phyloP scores from a whole-genome alignment of 805 yeast genomes.

The Ogataea naganishii region DNA sequence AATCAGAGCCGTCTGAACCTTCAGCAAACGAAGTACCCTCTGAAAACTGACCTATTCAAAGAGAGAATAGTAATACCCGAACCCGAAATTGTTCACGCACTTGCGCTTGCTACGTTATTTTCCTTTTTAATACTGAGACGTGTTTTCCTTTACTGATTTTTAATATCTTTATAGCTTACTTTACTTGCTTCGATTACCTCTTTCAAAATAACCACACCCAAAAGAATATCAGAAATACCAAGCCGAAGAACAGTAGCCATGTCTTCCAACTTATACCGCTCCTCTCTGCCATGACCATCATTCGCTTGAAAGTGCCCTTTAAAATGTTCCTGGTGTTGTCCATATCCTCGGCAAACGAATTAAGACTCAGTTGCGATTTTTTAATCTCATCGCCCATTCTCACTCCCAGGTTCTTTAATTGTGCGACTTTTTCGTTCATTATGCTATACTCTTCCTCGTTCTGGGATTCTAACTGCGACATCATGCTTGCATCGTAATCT shows the following conservation, averaged over 20 bases:
- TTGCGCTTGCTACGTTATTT: too few relatives aligned
- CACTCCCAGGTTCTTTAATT: constrained; percentile 45
- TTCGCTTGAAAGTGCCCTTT: constrained; percentile 42
- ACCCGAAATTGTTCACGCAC: too few relatives aligned
- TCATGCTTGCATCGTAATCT: constrained; percentile 41
- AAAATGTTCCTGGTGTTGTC: constrained; percentile 29
- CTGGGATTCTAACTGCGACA: constrained; percentile 59
- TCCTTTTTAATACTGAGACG: too few relatives aligned
- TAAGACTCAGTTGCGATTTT: constrained; percentile 18
- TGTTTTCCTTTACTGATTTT: too few relatives aligned
- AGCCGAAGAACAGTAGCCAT: constrained; percentile 43
- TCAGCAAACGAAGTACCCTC: too few relatives aligned
- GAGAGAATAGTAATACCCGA: too few relatives aligned
- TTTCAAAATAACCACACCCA: constrained; percentile 27
- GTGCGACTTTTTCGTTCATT: constrained; percentile 44
- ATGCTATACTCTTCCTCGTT: constrained; percentile 48
- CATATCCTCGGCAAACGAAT: constrained; percentile 21
- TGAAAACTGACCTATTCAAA: too few relatives aligned
- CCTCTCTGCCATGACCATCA: constrained; percentile 56
- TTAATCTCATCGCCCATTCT: constrained; percentile 60
- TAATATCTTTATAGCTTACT: too few relatives aligned
- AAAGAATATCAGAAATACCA: constrained; percentile 36
- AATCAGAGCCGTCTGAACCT: too few relatives aligned
- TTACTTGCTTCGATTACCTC: not conserved
- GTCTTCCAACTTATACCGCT: constrained; percentile 56